Evolutionary conservation across 805 yeast species (phyloP), one percentile per base, ranked within the genome.

Genomic region (Yarrowia phangngaensis): DNA sequence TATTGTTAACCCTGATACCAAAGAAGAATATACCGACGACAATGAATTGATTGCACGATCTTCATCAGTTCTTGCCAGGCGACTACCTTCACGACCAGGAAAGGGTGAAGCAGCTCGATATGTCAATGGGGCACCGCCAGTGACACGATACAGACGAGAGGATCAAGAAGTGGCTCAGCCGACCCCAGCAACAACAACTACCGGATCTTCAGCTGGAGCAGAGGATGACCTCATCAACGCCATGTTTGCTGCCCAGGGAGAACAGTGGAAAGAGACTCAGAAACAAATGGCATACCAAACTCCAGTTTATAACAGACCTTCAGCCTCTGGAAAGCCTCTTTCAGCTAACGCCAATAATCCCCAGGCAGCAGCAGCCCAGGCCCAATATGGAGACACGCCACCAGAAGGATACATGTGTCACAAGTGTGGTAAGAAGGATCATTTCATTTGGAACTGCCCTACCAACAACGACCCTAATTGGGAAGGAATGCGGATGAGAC

Each of bases 341-440:
- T 35, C 54, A n/a, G 52, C 76, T 72, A 59, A 61, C n/a, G 52
- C 63, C 3, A 52, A 53, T 3, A 52, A 57, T 11, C 57, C 59
- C 32, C 63, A 43, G 56, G 64, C 53, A 55, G 60, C 63, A 6
- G 64, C 68, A 3, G 95, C 86, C 51, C 89, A 82, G 55, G 74
- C 77, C 6, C 45, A 38, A 32, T 38, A 38, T 4, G 45, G 45
- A 17, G 45, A 38, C 7, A 38, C 45, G 3, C 96, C 96, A 8
- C 98, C 98, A 1, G 90, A 95, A 6, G 95, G 95, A 1, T 92
- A 92, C 60, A 83, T 90, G 62, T 92, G 99, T 64, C 90, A 92
- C 64, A 74, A 96, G 61, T 92, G 99, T 70, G 97, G 97, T 41
- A 86, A 84, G 20, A 85, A 87, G 64, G 92, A 87, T 51, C 99